Percentiles rank a stretch among this genome's conserved stretches.
Evolutionary conservation across 2,329 filamentous ascomycete genomes (phyloP).

Genomic region (Fusarium continuum): DNA sequence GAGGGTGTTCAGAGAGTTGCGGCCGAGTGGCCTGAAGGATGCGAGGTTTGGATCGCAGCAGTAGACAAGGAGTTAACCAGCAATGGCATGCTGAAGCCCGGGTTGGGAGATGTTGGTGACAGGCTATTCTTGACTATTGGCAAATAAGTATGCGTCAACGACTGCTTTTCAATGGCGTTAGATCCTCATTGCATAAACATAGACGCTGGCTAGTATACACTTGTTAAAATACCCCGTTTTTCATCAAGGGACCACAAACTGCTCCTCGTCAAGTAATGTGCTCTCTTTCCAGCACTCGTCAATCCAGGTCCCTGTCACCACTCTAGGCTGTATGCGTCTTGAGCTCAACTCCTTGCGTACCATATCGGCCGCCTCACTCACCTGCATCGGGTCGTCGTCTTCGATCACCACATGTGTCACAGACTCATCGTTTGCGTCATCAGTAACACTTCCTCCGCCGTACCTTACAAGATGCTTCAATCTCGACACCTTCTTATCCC

Average conservation of each 20-base stretch:
- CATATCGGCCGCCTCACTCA: constrained; percentile 51
- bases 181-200: constrained; percentile 19
- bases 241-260: constrained; percentile 51
- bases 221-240: constrained; percentile 25
- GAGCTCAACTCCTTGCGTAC: constrained; percentile 58
- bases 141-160: constrained; percentile 63
- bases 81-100: constrained; percentile 90
- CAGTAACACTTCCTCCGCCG: constrained; percentile 68
- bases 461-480: constrained; percentile 71
- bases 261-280: constrained; percentile 83
- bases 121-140: constrained; percentile 88
- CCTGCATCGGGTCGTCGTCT: constrained; percentile 51
- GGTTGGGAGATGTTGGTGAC: constrained; percentile 90
- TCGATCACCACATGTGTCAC: constrained; percentile 78
- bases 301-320: constrained; percentile 78
- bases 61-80: constrained; percentile 78
- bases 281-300: constrained; percentile 81
- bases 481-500: constrained; percentile 50
- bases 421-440: constrained; percentile 58
- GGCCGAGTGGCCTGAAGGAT: constrained; percentile 78
- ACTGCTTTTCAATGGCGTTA: constrained; percentile 3
- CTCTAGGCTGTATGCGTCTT: constrained; percentile 66
- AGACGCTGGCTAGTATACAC: constrained; percentile 35
- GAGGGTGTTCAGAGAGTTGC: constrained; percentile 78
- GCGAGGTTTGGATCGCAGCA: constrained; percentile 83